Base-by-base conservation (phyloP, 345 rosid genomes). In the Rhodamnia argentea region DNA sequence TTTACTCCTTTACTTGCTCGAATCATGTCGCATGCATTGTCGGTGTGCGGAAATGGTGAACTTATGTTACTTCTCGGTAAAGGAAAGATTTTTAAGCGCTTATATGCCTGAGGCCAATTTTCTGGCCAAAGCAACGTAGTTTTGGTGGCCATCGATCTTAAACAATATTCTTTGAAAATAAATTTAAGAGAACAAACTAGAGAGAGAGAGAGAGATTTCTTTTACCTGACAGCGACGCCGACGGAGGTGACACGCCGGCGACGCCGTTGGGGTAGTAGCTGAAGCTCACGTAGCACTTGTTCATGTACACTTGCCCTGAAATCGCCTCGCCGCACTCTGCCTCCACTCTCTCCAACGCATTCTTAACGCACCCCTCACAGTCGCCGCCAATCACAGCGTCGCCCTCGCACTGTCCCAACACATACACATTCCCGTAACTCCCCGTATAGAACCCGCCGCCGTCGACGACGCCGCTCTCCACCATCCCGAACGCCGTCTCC, bases 351-450 rank as follows among this genome's bases (percentile, higher is more conserved):
- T 93, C 91, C 53, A 92, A 89, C 4, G 93, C 98, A 24, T 86
- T 90, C 88, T 94, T 92, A 86, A 91, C 92, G 74, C 99, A 97
- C 57, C 89, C 88, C 7, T 92, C 91, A 82, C 99, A 97, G 83
- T 94, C 96, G 26, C 87, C 89, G 47, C 83, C 85, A 59, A 82
- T 7, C 52, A 87, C 27, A 90, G 92, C 87, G 93, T 95, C 96
- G 83, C 97, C 97, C 86, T 97, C 98, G 54, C 99, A 97, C 92
- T 97, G 98, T 12, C 95, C 98, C 90, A 97, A 86, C 86, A 93
- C 94, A 55, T 83, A 90, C 51, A 90, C 86, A 4, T 85, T 82
- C 89, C 18, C 57, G 44, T 83, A 87, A 26, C 37, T 83, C 78
- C 85, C 82, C 53, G 89, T 50, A 23, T 87, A 87, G 76, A 87